Evolutionary conservation across 345 rosid genomes (phyloP), one percentile per base, ranked within the genome.

Genomic region (Aquilaria sinensis): DNA sequence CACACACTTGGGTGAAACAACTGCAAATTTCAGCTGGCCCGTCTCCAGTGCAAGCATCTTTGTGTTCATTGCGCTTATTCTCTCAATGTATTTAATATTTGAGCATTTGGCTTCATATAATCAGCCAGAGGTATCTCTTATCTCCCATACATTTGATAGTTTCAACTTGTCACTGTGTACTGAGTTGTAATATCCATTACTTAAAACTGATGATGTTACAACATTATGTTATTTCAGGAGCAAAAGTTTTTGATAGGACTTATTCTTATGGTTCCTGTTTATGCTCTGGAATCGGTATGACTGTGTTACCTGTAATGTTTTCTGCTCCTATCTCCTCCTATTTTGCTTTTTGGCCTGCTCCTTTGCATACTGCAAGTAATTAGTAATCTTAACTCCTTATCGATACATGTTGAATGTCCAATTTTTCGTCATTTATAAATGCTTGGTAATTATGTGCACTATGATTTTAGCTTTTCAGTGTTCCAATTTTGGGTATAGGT

Each of bases 191-290:
- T 66, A 31, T 34, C 47, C 59, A 16, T 33, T 15, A 37, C 31
- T 49, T 49, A 50, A 57, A 41, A 15, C 51, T 68, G 31, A 63
- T 56, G 16, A 51, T 31, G 34, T 51, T 9, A 53, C 55, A 46
- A 29, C 64, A 37, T 16, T 65, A 2, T 60, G 50, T 64, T 46
- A 64, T 80, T 79, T 74, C 97, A 94, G 99, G 99, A 94, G 81
- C 99, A 90, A 71, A 94, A 94, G 71, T 94, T 94, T 75, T 78
- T 94, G 70, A 81, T 90, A 57, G 99, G 99, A 55, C 95, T 94
- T 70, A 82, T 94, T 69, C 77, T 94, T 72, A 90, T 94, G 99
- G 99, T 94, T 68, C 99, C 99, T 65, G 93, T 90, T 37, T 94
- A 94, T 64, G 86, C 97, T 11, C 70, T 90, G 51, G 99, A 94